These are phyloP conservation scores for Trichosporon ovoides DNA, from an alignment of 1,284 basidiomycete genomes.

Conservation along the genomic window DNA sequence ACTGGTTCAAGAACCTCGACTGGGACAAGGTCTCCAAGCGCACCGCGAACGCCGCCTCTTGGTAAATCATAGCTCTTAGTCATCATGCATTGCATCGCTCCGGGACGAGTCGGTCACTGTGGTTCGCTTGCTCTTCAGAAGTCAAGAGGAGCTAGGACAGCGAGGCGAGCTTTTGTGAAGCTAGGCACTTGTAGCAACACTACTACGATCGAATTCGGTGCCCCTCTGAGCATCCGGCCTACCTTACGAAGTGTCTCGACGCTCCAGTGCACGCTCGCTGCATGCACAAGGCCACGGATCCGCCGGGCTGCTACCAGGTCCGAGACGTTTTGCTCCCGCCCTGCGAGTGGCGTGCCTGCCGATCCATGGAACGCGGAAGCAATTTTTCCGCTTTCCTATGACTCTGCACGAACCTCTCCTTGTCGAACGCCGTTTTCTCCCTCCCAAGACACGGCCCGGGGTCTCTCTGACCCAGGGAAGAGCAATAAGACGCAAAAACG, in stretches of 20 bases:
- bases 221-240: too few species aligned
- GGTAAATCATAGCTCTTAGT: conserved; percentile 9
- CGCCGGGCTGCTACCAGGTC: not conserved
- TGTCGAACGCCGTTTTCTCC: not conserved
- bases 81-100: conserved; percentile 20
- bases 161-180: too few species aligned
- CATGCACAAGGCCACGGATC: not conserved
- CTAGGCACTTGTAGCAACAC: too few species aligned
- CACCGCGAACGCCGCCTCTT: conserved; percentile 11
- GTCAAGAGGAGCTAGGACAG: too few species aligned
- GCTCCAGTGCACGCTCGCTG: not conserved
- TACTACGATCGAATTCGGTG: too few species aligned
- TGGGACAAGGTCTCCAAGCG: conserved; percentile 62
- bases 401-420: not conserved
- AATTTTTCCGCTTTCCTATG: not conserved
- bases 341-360: not conserved
- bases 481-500: not conserved
- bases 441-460: not conserved
- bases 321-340: not conserved
- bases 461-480: not conserved
- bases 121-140: not conserved
- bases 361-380: not conserved
- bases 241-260: not conserved
- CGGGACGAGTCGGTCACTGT: not conserved
- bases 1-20: conserved; percentile 84